phyloP scores from a whole-genome alignment of 2,329 filamentous ascomycete species.

The Pseudovirgaria hyperparasitica region DNA sequence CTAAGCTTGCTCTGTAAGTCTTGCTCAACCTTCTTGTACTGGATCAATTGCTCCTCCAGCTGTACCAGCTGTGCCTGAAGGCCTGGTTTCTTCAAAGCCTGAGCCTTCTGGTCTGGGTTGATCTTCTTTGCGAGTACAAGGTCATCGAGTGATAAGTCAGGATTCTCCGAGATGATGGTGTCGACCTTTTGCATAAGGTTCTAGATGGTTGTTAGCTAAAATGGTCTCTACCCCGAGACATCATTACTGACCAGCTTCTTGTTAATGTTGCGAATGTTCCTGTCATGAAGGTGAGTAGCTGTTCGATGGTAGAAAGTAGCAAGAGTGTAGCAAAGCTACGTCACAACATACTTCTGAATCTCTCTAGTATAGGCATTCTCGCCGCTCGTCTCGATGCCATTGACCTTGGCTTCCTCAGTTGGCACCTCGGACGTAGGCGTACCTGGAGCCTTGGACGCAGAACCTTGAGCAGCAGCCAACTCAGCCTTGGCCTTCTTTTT shows the following conservation, averaged over 20 bases:
- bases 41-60: constrained; percentile 59
- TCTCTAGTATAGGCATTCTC: constrained; percentile 80
- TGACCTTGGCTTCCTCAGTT: constrained; percentile 25
- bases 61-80: constrained; percentile 56
- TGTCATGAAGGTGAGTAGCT: constrained; percentile 24
- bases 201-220: constrained; percentile 29
- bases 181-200: constrained; percentile 62
- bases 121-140: constrained; percentile 60
- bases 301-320: neutral
- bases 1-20: constrained; percentile 53
- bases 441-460: constrained; percentile 20
- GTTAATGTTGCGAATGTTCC: constrained; percentile 79
- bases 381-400: constrained; percentile 44
- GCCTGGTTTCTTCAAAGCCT: constrained; percentile 63
- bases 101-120: constrained; percentile 68
- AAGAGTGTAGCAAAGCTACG: constrained; percentile 3
- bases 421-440: constrained; percentile 16
- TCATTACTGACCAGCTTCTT: constrained; percentile 73
- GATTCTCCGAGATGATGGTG: constrained; percentile 53
- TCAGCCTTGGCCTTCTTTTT: constrained; percentile 40
- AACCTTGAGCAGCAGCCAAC: constrained; percentile 16
- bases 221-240: neutral
- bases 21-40: constrained; percentile 63
- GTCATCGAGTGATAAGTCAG: constrained; percentile 58
- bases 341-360: constrained; percentile 70